Percentiles rank a stretch among this genome's conserved stretches.
phyloP scores from a whole-genome alignment of 2,329 filamentous ascomycete species.

The Scleromitrula shiraiana region DNA sequence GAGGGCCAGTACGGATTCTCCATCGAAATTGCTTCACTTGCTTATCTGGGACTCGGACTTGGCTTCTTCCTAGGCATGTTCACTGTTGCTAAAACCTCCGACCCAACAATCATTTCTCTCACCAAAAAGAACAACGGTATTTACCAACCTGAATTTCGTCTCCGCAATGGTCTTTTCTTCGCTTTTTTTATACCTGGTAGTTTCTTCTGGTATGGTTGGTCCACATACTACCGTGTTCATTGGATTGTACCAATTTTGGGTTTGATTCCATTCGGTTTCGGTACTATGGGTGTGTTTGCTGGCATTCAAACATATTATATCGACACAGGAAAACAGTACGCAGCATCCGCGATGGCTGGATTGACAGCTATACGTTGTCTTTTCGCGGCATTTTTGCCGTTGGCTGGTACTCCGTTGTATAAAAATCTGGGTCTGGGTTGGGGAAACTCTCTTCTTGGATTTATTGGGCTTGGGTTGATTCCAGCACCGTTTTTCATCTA shows the following conservation, averaged over 20 bases:
- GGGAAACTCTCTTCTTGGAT: constrained; percentile 9
- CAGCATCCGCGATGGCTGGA: constrained; percentile 33
- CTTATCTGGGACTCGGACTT: constrained; percentile 37
- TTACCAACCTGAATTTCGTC: constrained; percentile 24
- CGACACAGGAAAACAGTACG: constrained; percentile 33
- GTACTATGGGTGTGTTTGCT: constrained; percentile 35
- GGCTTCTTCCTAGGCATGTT: constrained; percentile 35
- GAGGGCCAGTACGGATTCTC: constrained; percentile 34
- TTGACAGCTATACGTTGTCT: constrained; percentile 35
- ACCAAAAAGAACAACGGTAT: constrained; percentile 35
- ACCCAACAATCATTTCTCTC: constrained; percentile 38
- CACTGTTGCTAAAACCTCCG: constrained; percentile 36
- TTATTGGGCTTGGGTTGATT: constrained; percentile 1
- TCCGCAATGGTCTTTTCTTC: constrained; percentile 39
- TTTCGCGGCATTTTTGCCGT: constrained; percentile 41
- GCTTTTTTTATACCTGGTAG: constrained; percentile 34
- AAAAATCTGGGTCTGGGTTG: constrained; percentile 4
- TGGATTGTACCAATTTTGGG: constrained; percentile 38
- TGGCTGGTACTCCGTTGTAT: constrained; percentile 36
- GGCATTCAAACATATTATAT: constrained; percentile 38
- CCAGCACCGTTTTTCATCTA: background rate
- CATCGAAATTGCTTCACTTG: constrained; percentile 35
- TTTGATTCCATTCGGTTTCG: constrained; percentile 34
- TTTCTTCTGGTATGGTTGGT: constrained; percentile 43
- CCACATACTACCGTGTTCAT: constrained; percentile 31